Evolutionary conservation across 208 protist species (phyloP), one percentile per base, ranked within the genome.

Genomic region (Sergeia podlipaevii): DNA sequence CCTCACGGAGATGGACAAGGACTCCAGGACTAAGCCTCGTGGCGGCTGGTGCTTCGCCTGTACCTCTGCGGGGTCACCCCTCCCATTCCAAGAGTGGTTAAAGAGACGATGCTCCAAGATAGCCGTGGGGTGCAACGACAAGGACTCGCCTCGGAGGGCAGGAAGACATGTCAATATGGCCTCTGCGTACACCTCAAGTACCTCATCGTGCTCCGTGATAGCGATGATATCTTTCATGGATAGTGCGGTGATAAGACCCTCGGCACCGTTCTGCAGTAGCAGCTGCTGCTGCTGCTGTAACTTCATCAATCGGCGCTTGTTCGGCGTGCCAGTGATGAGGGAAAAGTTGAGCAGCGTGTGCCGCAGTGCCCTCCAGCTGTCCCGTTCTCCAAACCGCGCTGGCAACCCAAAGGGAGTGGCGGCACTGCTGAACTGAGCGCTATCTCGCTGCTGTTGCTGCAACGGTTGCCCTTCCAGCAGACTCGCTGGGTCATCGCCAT

Each of bases 201-300:
- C 67, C 27, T 76, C 73, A 26, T 80, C 73, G 18, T 68, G 59
- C 24, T 52, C 54, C 8, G 63, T 66, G 29, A 80, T 70, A 55
- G 24, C 38, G 29, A 41, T 28, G 13, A 80, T 32, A 17, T 80
- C 67, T 5, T 56, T 51, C 18, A 70, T 34, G 20, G 62, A 59
- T 15, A 80, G 44, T 7, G 3, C 2, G 15, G 2, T 17, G 13
- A 20, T 27, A 10, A 6, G 39, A 5, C 30, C 11, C 2, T 4
- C 17, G 23, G 8, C 23, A 1, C 18, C 10, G 33, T 46, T 33
- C 18, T 63, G 42, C 8, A 2, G 26, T 18, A 64, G 34, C 17
- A 63, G 17, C 32, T 39, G 23, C 27, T 8, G 34, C 23, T 58
- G 56, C 17, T 60, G 21, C 11, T 20, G 36, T 10, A 5, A 0